A percentile compares a stretch with the other conserved stretches of the same genome.
phyloP scores from a whole-genome alignment of 805 yeast genomes.

The Tetrapisispora nanseiensis region DNA sequence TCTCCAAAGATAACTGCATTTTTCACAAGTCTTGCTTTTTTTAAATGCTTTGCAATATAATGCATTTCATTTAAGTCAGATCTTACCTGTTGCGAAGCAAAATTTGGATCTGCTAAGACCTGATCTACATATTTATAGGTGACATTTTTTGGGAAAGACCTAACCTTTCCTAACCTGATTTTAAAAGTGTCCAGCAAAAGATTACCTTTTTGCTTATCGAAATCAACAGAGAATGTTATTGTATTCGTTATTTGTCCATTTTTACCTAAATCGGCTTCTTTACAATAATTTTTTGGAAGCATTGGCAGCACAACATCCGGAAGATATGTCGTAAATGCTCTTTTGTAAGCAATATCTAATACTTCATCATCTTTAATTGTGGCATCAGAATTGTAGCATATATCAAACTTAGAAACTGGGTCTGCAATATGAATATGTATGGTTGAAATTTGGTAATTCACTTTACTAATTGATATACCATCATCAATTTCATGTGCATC shows the following conservation, averaged over 20 bases:
- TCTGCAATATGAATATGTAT: constrained; percentile 77
- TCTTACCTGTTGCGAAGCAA: constrained; percentile 2
- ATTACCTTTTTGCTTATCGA: constrained; percentile 17
- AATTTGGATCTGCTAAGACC: background rate
- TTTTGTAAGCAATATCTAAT: constrained; percentile 47
- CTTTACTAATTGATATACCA: constrained; percentile 57
- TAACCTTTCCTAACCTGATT: constrained; percentile 35
- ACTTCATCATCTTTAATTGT: constrained; percentile 16
- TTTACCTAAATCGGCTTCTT: constrained; percentile 43
- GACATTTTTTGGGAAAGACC: constrained; percentile 36
- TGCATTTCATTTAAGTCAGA: constrained; percentile 32
- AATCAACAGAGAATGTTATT: constrained; percentile 34
- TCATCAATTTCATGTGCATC: constrained; percentile 89
- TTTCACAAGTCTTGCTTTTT: constrained; percentile 22
- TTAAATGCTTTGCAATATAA: constrained; percentile 14
- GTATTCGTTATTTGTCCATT: constrained; percentile 37
- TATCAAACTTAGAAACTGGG: constrained; percentile 57
- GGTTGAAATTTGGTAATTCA: constrained; percentile 28
- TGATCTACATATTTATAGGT: constrained; percentile 51
- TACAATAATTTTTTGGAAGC: constrained; percentile 53
- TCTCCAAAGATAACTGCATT: constrained; percentile 35
- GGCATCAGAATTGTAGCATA: constrained; percentile 16
- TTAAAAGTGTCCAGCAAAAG: constrained; percentile 21
- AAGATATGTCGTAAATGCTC: constrained; percentile 60
- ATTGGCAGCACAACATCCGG: constrained; percentile 59